Base-by-base conservation (phyloP, 805 yeast genomes). In the Metschnikowia colocasiae region DNA sequence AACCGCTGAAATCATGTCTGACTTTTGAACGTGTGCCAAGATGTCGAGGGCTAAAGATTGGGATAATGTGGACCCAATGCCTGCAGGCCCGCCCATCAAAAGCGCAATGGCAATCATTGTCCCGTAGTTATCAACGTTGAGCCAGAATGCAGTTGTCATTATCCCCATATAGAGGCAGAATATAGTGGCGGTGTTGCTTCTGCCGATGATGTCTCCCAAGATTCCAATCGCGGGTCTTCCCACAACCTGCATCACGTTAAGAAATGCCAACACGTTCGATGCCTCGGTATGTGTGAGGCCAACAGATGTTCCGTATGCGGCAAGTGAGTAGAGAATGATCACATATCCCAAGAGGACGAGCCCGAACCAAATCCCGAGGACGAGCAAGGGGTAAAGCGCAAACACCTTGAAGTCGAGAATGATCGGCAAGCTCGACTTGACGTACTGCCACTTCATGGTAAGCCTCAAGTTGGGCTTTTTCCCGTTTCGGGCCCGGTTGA, bases 141-240 rank as follows among this genome's bases (percentile, higher is more conserved):
- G 64, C 76, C 76, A 71, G 50, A 60, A 68, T 8, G 69, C 74
- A 39, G 58, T 62, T 7, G 66, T 36, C 42, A 68, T 49, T 5
- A 69, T 54, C 12, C 63, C 51, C 15, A 60, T 54, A 6, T 56
- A 22, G 6, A 61, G 36, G 48, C 69, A 56, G n/a, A 61, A 27
- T 9, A 49, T 30, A 0, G 49, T 41, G 0, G 66, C 55, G 10
- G 62, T 50, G 50, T 79, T 80, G 45, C 69, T 55, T 26, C 80
- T 64, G 1, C 85, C 85, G 26, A 69, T 46, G 6, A 52, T 56
- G 56, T 78, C 83, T 18, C 78, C 81, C 7, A 71, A 18, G 33
- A 63, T 54, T 1, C 81, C 81, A 37, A 82, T 73, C 4, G 65
- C 42, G 2, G 81, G 67, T 33, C 86, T 64, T 5, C 85, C 85